phyloP scores from a whole-genome alignment of 768 basidiomycete species.

The Suillus ampliporus region DNA sequence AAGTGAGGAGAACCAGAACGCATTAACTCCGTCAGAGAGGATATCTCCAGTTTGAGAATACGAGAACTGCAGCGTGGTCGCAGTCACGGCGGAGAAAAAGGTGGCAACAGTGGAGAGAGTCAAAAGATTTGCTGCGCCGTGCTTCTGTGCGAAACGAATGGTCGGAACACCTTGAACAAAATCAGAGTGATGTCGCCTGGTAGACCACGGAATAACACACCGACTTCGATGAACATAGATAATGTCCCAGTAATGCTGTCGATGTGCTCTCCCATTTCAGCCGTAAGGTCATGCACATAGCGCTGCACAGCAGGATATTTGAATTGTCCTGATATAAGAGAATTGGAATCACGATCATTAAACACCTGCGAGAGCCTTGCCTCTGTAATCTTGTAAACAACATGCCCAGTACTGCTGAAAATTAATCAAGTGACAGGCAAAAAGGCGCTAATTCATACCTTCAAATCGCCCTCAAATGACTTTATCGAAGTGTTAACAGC shows the following conservation, averaged over 20 bases:
- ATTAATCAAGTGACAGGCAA: background rate
- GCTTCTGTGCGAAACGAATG: constrained; percentile 77
- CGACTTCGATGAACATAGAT: constrained; percentile 79
- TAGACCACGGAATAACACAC: constrained; percentile 40
- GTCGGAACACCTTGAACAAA: constrained; percentile 66
- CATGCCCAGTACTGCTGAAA: constrained; percentile 72
- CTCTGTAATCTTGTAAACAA: constrained; percentile 67
- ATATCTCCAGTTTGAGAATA: constrained; percentile 41
- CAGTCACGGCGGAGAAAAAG: constrained; percentile 78
- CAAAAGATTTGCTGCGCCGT: constrained; percentile 69
- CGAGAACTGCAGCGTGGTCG: constrained; percentile 74
- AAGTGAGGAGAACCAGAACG: constrained; percentile 76
- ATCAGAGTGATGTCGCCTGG: background rate
- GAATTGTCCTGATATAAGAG: constrained; percentile 60
- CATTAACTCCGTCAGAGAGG: constrained; percentile 62
- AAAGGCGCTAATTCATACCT: constrained; percentile 42
- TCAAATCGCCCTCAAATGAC: constrained; percentile 72
- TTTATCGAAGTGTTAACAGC: constrained; percentile 71
- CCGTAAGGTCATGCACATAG: constrained; percentile 75
- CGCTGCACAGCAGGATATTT: constrained; percentile 72
- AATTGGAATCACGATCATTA: background rate
- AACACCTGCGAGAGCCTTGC: constrained; percentile 37
- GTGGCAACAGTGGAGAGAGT: constrained; percentile 80
- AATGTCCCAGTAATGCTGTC: constrained; percentile 70
- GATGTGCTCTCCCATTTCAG: constrained; percentile 78